These are phyloP conservation scores for Calocera viscosa DNA, from an alignment of 768 basidiomycete species.

Conservation along the genomic window DNA sequence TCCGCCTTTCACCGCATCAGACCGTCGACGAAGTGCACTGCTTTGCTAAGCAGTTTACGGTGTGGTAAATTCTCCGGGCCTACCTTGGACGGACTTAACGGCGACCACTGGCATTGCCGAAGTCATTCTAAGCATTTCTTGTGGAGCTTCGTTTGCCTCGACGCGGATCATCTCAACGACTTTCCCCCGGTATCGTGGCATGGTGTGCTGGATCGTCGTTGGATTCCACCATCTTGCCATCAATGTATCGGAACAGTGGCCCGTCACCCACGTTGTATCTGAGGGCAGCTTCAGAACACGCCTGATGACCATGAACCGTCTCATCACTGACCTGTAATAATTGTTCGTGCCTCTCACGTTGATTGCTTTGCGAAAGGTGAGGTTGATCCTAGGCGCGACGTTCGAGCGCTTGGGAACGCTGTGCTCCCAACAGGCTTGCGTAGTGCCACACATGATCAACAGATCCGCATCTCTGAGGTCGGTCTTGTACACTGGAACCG, in stretches of 20 bases:
- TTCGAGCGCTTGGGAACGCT: slow-evolving; percentile 26
- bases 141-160: too few relatives aligned
- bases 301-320: slow-evolving; percentile 11
- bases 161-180: too few relatives aligned
- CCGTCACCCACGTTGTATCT: slow-evolving; percentile 23
- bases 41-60: too few relatives aligned
- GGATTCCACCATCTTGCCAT: slow-evolving; percentile 20
- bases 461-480: slow-evolving; percentile 23
- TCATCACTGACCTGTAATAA: slow-evolving; percentile 14
- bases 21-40: too few relatives aligned
- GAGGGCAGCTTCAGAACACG: background rate
- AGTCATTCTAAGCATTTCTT: too few relatives aligned
- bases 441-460: slow-evolving; percentile 27
- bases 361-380: slow-evolving; percentile 28
- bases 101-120: too few relatives aligned
- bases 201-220: background rate
- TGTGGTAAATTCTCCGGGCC: too few relatives aligned
- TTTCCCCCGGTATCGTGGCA: too few relatives aligned
- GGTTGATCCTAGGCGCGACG: slow-evolving; percentile 26
- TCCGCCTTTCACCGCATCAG: background rate
- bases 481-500: slow-evolving; percentile 22
- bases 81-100: too few relatives aligned
- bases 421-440: slow-evolving; percentile 28
- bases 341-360: slow-evolving; percentile 25
- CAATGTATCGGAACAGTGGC: slow-evolving; percentile 21